These are phyloP conservation scores for Cylindrotheca closterium DNA, from an alignment of 108 stramenopile genomes.

Conservation along the genomic window DNA sequence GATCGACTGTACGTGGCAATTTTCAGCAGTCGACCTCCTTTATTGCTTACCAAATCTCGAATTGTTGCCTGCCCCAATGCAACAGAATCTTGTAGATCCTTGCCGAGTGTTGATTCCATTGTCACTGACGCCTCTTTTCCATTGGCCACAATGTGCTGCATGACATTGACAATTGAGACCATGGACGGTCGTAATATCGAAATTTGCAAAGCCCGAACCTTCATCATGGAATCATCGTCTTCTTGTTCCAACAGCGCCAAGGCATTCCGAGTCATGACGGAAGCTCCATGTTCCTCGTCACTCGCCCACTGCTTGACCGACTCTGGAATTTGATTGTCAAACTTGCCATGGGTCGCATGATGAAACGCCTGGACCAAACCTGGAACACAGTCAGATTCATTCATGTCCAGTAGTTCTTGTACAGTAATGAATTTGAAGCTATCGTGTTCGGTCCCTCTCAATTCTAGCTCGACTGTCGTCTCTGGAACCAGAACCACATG, in stretches of 20 bases:
- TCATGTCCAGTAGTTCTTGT: slow-evolving; percentile 30
- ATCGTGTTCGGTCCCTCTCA: slow-evolving; percentile 58
- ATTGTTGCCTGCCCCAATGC: slow-evolving; percentile 5
- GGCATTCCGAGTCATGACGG: slow-evolving; percentile 38
- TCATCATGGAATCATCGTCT: slow-evolving; percentile 9
- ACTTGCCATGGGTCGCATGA: slow-evolving; percentile 47
- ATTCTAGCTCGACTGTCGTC: slow-evolving; percentile 2
- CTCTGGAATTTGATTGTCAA: slow-evolving; percentile 22
- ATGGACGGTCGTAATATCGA: slow-evolving; percentile 54
- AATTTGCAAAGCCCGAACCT: slow-evolving; percentile 27
- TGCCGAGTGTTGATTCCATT: not conserved
- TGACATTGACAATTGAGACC: slow-evolving; percentile 54
- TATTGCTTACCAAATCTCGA: not conserved
- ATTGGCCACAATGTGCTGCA: slow-evolving; percentile 30
- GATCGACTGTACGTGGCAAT: slow-evolving; percentile 52
- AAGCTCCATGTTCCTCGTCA: slow-evolving; percentile 48
- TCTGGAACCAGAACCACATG: slow-evolving; percentile 34
- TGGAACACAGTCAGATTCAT: slow-evolving; percentile 37
- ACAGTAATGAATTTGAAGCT: slow-evolving; percentile 37
- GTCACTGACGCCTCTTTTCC: slow-evolving; percentile 1
- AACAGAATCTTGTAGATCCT: slow-evolving; percentile 25
- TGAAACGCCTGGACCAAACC: slow-evolving; percentile 48
- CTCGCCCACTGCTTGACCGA: slow-evolving; percentile 36
- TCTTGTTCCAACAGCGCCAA: slow-evolving; percentile 15
- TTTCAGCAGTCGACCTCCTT: slow-evolving; percentile 7